phyloP scores from a whole-genome alignment of 495 filamentous ascomycete genomes.

The Penicillium flavigenum region DNA sequence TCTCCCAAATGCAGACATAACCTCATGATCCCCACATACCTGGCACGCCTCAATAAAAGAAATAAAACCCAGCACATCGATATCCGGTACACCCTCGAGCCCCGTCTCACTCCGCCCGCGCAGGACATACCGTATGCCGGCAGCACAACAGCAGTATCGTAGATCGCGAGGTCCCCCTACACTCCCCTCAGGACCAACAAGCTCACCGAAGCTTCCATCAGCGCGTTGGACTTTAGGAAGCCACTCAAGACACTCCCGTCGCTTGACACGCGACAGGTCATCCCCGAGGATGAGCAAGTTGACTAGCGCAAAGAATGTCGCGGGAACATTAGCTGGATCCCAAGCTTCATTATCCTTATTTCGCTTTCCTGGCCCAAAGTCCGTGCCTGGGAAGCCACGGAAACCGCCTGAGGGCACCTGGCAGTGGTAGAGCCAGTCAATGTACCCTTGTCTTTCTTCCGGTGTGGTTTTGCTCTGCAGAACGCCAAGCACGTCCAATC shows the following conservation, averaged over 20 bases:
- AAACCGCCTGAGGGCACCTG: conserved; percentile 78
- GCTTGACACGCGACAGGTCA: conserved; percentile 65
- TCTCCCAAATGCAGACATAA: conserved; percentile 11
- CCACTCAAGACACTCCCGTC: conserved; percentile 67
- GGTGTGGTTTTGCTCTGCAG: conserved; percentile 55
- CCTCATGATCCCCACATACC: conserved; percentile 42
- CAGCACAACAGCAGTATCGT: conserved; percentile 80
- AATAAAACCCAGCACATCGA: conserved; percentile 68
- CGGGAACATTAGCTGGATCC: conserved; percentile 80
- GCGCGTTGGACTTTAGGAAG: conserved; percentile 71
- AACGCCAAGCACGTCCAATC: conserved; percentile 73
- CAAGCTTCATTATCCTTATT: conserved; percentile 53
- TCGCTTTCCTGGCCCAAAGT: conserved; percentile 50
- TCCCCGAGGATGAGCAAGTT: conserved; percentile 74
- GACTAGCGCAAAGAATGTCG: conserved; percentile 83
- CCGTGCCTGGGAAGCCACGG: conserved; percentile 70
- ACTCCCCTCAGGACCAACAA: conserved; percentile 56
- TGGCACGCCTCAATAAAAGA: conserved; percentile 68
- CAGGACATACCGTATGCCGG: conserved; percentile 80
- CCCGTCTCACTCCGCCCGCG: conserved; percentile 55
- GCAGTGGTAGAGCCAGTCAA: conserved; percentile 72
- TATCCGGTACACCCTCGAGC: conserved; percentile 62
- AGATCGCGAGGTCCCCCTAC: conserved; percentile 80
- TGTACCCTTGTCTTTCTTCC: conserved; percentile 59
- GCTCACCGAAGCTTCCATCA: conserved; percentile 91